Conservation (phyloP, 176 grass and related monocot genomes). For the Aegilops umbellulata region DNA sequence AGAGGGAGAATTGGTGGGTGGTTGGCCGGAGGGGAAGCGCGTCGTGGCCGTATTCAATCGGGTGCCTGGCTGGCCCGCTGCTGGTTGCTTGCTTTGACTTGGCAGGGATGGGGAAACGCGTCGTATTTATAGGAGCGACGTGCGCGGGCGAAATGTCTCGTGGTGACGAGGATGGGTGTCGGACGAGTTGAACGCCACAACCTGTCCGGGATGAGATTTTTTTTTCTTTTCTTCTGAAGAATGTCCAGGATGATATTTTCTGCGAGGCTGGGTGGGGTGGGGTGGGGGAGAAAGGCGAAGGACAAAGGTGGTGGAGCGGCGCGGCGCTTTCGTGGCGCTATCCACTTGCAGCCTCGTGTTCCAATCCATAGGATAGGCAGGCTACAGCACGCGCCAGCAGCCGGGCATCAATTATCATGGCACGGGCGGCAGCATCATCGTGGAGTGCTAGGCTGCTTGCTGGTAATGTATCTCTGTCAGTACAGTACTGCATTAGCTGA, state of each 20-base stretch:
- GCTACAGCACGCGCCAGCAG: neutral
- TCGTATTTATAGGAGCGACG: neutral
- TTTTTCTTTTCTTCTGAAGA: neutral
- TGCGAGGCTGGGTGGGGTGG: neutral
- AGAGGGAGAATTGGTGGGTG: neutral
- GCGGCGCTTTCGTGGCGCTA: neutral
- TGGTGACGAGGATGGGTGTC: slow-evolving; percentile 7
- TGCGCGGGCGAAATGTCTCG: neutral
- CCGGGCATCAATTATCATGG: neutral
- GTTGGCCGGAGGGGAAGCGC: neutral
- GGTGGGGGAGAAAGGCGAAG: neutral
- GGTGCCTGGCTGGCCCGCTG: neutral
- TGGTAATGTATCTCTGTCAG: too few species aligned
- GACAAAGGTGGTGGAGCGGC: neutral
- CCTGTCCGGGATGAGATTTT: neutral
- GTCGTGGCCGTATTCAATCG: neutral
- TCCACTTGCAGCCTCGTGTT: neutral
- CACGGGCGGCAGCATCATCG: neutral
- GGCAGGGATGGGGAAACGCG: neutral
- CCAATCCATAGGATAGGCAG: neutral
- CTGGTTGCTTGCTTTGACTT: neutral
- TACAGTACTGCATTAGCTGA: too few species aligned
- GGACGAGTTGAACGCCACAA: neutral
- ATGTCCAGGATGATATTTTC: neutral
- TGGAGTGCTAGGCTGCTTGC: too few species aligned